Conservation (phyloP, 2,329 filamentous ascomycete species). For the Penicillium expansum region DNA sequence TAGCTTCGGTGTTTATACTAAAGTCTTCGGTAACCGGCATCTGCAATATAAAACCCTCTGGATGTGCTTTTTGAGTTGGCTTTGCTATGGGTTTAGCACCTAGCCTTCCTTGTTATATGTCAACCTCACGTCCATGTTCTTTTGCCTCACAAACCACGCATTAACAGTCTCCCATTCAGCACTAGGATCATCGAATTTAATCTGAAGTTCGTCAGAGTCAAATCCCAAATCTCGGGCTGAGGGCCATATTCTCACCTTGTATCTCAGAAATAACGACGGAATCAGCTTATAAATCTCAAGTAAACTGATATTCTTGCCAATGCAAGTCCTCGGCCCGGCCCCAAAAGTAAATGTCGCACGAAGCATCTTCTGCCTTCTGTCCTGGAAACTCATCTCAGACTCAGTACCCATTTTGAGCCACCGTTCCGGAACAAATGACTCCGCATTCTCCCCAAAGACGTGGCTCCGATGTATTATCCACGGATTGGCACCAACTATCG, state of each 20-base stretch:
- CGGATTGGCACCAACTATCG: constrained; percentile 34
- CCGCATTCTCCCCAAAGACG: constrained; percentile 23
- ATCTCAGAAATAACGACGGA: constrained; percentile 47
- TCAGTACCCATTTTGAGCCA: constrained; percentile 22
- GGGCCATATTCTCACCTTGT: constrained; percentile 13
- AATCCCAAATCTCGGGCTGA: background rate
- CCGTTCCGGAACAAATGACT: constrained; percentile 23
- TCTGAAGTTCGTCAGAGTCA: constrained; percentile 7
- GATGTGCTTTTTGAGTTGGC: too few relatives aligned
- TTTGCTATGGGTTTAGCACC: too few relatives aligned
- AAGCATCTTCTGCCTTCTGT: constrained; percentile 20
- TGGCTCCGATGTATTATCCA: constrained; percentile 30
- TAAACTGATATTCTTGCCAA: constrained; percentile 55
- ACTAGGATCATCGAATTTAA: constrained; percentile 16
- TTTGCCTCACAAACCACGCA: constrained; percentile 36
- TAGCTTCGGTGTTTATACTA: too few relatives aligned
- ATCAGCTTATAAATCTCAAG: constrained; percentile 60
- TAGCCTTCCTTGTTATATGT: background rate
- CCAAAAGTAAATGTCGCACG: constrained; percentile 45
- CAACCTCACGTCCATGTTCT: background rate
- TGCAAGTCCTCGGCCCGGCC: constrained; percentile 55
- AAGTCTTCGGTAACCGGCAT: too few relatives aligned
- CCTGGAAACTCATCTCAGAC: constrained; percentile 11
- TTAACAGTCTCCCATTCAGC: constrained; percentile 34
- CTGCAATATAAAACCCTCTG: too few relatives aligned